phyloP scores from a whole-genome alignment of 2,329 filamentous ascomycete species.

The Lachnellula hyalina region DNA sequence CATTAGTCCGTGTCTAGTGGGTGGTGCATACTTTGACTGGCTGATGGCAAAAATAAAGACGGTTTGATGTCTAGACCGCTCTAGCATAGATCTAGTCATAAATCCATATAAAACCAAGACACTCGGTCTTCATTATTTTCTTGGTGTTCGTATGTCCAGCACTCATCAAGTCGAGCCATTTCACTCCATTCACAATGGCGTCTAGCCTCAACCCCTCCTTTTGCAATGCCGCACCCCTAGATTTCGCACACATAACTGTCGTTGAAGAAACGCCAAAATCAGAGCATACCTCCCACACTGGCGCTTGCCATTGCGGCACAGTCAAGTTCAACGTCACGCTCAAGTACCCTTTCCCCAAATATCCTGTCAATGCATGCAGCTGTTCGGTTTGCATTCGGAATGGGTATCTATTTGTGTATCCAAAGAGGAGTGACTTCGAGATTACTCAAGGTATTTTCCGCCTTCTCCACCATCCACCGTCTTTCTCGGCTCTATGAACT shows the following conservation, averaged over 20 bases:
- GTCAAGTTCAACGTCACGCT: constrained; percentile 46
- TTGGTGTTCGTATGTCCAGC: no score
- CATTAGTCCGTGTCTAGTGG: no score
- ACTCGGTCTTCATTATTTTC: background rate
- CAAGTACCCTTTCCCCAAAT: constrained; percentile 45
- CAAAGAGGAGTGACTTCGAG: constrained; percentile 14
- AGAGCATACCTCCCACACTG: constrained; percentile 39
- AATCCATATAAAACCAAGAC: no score
- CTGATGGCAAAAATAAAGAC: no score
- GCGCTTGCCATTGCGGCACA: constrained; percentile 51
- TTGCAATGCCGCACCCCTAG: background rate
- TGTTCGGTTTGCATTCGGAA: constrained; percentile 59
- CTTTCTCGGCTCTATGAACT: no score
- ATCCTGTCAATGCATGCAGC: constrained; percentile 51
- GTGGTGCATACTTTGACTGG: no score
- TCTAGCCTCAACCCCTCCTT: background rate
- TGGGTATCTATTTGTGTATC: constrained; percentile 38
- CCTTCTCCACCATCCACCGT: no score
- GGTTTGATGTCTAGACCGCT: no score
- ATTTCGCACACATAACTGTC: background rate
- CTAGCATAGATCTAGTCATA: no score
- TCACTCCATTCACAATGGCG: background rate
- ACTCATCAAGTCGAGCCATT: background rate
- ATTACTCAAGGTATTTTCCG: constrained; percentile 9
- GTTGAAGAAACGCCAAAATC: background rate